phyloP scores from a whole-genome alignment of 257 asterid species.

The Plantago major region DNA sequence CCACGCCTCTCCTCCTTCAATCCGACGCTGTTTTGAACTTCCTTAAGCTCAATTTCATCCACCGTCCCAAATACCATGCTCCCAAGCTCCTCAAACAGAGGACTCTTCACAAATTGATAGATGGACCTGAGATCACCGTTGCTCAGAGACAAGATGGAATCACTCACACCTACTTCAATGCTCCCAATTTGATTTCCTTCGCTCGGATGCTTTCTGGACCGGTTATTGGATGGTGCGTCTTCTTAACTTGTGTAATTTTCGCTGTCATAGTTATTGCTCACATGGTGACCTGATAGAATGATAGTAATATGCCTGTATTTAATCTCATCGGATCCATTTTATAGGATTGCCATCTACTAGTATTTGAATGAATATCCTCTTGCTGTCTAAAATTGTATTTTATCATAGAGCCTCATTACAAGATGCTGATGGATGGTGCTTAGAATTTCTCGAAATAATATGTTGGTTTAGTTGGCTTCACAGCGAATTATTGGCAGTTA shows the following conservation, averaged over 20 bases:
- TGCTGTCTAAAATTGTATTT: too few relatives aligned
- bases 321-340: too few relatives aligned
- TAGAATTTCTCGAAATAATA: too few relatives aligned
- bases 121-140: constrained; percentile 21
- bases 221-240: constrained; percentile 70
- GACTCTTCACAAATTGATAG: constrained; percentile 11
- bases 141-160: constrained; percentile 17
- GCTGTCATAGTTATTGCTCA: too few relatives aligned
- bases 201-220: constrained; percentile 86
- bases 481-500: too few relatives aligned
- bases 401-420: too few relatives aligned
- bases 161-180: constrained; percentile 50
- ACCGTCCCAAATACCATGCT: constrained; percentile 10
- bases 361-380: too few relatives aligned
- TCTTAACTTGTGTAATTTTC: neutral
- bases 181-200: constrained; percentile 77
- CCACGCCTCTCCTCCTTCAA: constrained; percentile 79
- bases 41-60: constrained; percentile 38
- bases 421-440: too few relatives aligned
- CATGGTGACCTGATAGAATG: too few relatives aligned
- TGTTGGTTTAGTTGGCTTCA: too few relatives aligned
- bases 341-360: too few relatives aligned
- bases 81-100: neutral
- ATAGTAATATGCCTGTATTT: too few relatives aligned
- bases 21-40: constrained; percentile 52